These are phyloP conservation scores for Penicillium palitans DNA, from an alignment of 2,329 filamentous ascomycete species.

Conservation along the genomic window DNA sequence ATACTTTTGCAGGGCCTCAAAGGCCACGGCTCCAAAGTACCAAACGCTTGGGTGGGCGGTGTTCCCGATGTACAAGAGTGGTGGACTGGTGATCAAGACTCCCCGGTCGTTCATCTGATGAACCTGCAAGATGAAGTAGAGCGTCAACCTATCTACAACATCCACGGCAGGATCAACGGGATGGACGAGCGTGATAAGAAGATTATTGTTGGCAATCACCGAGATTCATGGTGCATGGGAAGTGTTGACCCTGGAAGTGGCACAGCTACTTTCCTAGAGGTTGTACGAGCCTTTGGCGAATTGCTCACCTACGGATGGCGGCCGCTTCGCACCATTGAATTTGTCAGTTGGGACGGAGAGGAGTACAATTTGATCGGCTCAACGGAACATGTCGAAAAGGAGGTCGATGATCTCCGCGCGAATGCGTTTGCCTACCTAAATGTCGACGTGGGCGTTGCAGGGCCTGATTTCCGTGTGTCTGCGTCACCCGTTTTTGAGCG, in stretches of 20 bases:
- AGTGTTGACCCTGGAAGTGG: slow-evolving; percentile 83
- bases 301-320: slow-evolving; percentile 78
- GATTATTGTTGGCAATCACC: slow-evolving; percentile 88
- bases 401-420: slow-evolving; percentile 68
- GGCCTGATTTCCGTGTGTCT: slow-evolving; percentile 70
- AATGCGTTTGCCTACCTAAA: slow-evolving; percentile 88
- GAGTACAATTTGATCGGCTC: slow-evolving; percentile 94
- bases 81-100: slow-evolving; percentile 77
- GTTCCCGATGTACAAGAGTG: slow-evolving; percentile 74
- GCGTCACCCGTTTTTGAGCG: slow-evolving; percentile 79
- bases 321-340: slow-evolving; percentile 90
- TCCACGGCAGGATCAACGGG: slow-evolving; percentile 81
- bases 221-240: slow-evolving; percentile 89
- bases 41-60: slow-evolving; percentile 71
- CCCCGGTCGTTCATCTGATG: slow-evolving; percentile 75
- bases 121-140: slow-evolving; percentile 85
- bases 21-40: slow-evolving; percentile 69
- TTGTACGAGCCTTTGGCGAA: slow-evolving; percentile 80
- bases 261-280: slow-evolving; percentile 86
- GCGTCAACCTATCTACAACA: slow-evolving; percentile 86
- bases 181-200: slow-evolving; percentile 79
- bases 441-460: slow-evolving; percentile 78
- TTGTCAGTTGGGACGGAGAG: slow-evolving; percentile 92
- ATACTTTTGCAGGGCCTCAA: slow-evolving; percentile 72
- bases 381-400: slow-evolving; percentile 90